Percentiles rank a stretch among this genome's conserved stretches.
phyloP scores from a whole-genome alignment of 345 rosid species.

The Populus davidiana region DNA sequence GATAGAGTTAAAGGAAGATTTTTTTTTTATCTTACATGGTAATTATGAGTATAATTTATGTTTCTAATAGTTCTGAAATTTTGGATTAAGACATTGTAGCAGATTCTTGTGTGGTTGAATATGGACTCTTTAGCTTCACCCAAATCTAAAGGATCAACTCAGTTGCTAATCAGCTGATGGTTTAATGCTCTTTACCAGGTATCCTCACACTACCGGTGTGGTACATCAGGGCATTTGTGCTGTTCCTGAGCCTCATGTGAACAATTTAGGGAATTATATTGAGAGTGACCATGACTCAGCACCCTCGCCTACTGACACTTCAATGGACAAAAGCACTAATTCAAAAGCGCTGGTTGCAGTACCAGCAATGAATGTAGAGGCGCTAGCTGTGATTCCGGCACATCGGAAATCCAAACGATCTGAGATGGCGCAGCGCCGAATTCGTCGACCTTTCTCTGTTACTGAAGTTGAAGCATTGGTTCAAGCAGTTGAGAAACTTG shows the following conservation, averaged over 20 bases:
- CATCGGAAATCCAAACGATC: constrained; percentile 73
- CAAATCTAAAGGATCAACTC: neutral
- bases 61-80: neutral
- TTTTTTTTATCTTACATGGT: neutral
- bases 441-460: constrained; percentile 97
- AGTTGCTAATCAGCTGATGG: constrained; percentile 2
- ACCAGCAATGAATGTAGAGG: constrained; percentile 55
- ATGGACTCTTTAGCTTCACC: neutral
- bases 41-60: neutral
- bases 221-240: constrained; percentile 31
- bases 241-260: constrained; percentile 34
- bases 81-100: neutral
- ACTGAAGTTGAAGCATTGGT: constrained; percentile 95
- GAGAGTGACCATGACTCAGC: constrained; percentile 88
- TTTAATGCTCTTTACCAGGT: constrained; percentile 36
- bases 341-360: constrained; percentile 73
- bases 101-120: neutral
- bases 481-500: constrained; percentile 96
- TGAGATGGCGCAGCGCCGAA: constrained; percentile 85
- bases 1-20: neutral
- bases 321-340: constrained; percentile 43
- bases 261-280: constrained; percentile 44
- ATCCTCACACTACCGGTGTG: constrained; percentile 30
- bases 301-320: constrained; percentile 52
- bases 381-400: constrained; percentile 52